phyloP scores from a whole-genome alignment of 2,329 filamentous ascomycete genomes.

The Aschersonia sp. region DNA sequence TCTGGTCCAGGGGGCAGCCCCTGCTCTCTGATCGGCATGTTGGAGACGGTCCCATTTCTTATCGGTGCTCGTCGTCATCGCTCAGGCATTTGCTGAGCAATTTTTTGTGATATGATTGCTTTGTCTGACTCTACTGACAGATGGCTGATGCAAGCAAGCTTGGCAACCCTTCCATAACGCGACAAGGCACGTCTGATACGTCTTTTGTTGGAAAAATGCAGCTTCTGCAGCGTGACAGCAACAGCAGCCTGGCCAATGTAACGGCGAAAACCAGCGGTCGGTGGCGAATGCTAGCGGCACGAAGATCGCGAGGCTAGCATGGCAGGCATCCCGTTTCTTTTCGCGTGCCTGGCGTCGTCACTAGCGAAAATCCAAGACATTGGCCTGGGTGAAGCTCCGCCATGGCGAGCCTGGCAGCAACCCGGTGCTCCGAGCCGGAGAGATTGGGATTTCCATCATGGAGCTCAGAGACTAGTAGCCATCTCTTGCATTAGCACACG shows the following conservation, averaged over 20 bases:
- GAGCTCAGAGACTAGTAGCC: too few relatives aligned
- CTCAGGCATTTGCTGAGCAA: too few relatives aligned
- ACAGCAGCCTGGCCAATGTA: neutral
- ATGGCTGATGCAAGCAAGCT: neutral
- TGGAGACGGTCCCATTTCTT: too few relatives aligned
- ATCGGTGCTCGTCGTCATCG: too few relatives aligned
- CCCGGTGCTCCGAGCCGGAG: neutral
- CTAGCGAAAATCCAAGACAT: too few relatives aligned
- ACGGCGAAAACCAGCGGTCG: neutral
- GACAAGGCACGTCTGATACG: neutral
- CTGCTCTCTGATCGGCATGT: too few relatives aligned
- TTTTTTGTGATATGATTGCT: neutral
- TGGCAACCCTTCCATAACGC: neutral
- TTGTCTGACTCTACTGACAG: neutral
- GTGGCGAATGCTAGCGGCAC: neutral
- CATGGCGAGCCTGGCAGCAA: neutral
- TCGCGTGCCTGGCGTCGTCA: too few relatives aligned
- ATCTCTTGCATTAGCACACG: neutral
- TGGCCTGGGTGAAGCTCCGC: neutral
- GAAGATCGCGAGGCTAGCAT: too few relatives aligned
- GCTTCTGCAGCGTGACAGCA: neutral
- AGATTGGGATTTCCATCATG: neutral
- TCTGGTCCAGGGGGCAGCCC: too few relatives aligned
- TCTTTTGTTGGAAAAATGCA: neutral
- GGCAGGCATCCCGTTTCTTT: too few relatives aligned